Conservation (phyloP, 495 filamentous ascomycete species). For the Bombardia bombarda region DNA sequence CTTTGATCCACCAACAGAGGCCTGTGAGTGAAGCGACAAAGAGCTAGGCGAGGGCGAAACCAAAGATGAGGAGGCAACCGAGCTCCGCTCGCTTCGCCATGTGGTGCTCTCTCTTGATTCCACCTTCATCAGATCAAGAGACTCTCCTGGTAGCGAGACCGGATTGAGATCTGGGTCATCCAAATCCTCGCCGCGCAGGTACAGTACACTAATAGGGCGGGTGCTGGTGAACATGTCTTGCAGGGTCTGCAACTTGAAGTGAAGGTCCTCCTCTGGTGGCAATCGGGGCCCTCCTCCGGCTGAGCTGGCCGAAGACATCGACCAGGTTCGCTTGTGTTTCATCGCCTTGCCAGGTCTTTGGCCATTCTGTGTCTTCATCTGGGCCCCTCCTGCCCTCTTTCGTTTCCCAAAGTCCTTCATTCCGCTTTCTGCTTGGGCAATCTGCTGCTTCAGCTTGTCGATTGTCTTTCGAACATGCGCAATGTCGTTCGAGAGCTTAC, state of each 20-base stretch:
- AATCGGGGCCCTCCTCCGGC: slow-evolving; percentile 48
- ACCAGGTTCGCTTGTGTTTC: slow-evolving; percentile 94
- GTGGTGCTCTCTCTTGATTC: slow-evolving; percentile 45
- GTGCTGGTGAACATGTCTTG: slow-evolving; percentile 97
- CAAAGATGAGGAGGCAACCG: slow-evolving; percentile 47
- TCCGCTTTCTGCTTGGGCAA: slow-evolving; percentile 78
- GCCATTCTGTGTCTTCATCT: slow-evolving; percentile 40
- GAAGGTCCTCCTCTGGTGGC: slow-evolving; percentile 79
- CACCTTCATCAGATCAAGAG: slow-evolving; percentile 48
- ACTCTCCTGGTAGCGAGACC: slow-evolving; percentile 64
- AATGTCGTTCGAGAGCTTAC: slow-evolving; percentile 91
- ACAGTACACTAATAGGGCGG: slow-evolving; percentile 73
- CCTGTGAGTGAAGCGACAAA: slow-evolving; percentile 48
- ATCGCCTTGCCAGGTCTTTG: slow-evolving; percentile 64
- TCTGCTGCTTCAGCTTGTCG: slow-evolving; percentile 88
- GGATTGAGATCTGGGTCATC: slow-evolving; percentile 90
- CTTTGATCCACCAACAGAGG: slow-evolving; percentile 25
- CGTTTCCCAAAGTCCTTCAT: slow-evolving; percentile 83
- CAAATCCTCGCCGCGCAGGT: slow-evolving; percentile 69
- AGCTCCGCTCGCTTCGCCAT: slow-evolving; percentile 51
- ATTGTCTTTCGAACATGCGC: slow-evolving; percentile 89
- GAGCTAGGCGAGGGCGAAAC: slow-evolving; percentile 68
- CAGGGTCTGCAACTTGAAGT: slow-evolving; percentile 71
- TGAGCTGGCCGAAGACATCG: slow-evolving; percentile 81
- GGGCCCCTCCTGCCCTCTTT: slow-evolving; percentile 58